Evolutionary conservation across 2,329 filamentous ascomycete species (phyloP).

Genomic region (Bimuria novae-zelandiae): DNA sequence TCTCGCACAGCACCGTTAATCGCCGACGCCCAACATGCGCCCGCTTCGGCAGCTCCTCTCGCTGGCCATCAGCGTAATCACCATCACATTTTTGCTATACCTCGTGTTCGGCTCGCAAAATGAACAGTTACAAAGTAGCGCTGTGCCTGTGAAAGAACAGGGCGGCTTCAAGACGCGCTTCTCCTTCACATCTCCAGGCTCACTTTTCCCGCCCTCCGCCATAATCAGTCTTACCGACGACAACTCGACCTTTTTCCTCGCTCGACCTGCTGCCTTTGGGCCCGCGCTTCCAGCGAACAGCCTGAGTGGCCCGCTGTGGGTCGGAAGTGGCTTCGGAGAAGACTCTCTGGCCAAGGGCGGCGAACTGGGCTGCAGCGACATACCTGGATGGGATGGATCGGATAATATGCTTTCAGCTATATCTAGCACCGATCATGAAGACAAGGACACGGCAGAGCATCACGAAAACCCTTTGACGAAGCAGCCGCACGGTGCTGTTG

Average conservation of each 20-base stretch:
- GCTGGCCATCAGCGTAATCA: slow-evolving; percentile 49
- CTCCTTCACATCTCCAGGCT: slow-evolving; percentile 66
- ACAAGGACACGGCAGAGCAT: slow-evolving; percentile 12
- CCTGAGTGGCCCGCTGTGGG: slow-evolving; percentile 88
- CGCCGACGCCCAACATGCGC: slow-evolving; percentile 36
- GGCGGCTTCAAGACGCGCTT: slow-evolving; percentile 49
- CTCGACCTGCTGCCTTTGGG: slow-evolving; percentile 90
- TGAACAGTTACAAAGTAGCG: slow-evolving; percentile 20
- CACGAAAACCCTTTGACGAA: slow-evolving; percentile 10
- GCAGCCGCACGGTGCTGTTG: not conserved
- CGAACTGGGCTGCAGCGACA: slow-evolving; percentile 93
- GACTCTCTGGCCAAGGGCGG: slow-evolving; percentile 70
- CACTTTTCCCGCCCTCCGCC: slow-evolving; percentile 91
- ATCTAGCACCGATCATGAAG: slow-evolving; percentile 12
- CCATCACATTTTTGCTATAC: slow-evolving; percentile 52
- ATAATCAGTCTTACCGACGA: slow-evolving; percentile 96
- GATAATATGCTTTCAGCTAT: slow-evolving; percentile 16
- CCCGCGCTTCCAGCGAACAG: slow-evolving; percentile 75
- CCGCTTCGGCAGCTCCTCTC: slow-evolving; percentile 47
- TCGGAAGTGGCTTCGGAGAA: slow-evolving; percentile 88
- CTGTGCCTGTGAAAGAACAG: slow-evolving; percentile 34
- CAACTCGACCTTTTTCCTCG: slow-evolving; percentile 96
- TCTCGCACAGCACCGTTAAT: slow-evolving; percentile 6
- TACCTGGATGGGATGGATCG: slow-evolving; percentile 76
- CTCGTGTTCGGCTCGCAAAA: slow-evolving; percentile 34